These are phyloP conservation scores for Calonectria multiphialidica DNA, from an alignment of 2,329 filamentous ascomycete genomes.

Conservation along the genomic window DNA sequence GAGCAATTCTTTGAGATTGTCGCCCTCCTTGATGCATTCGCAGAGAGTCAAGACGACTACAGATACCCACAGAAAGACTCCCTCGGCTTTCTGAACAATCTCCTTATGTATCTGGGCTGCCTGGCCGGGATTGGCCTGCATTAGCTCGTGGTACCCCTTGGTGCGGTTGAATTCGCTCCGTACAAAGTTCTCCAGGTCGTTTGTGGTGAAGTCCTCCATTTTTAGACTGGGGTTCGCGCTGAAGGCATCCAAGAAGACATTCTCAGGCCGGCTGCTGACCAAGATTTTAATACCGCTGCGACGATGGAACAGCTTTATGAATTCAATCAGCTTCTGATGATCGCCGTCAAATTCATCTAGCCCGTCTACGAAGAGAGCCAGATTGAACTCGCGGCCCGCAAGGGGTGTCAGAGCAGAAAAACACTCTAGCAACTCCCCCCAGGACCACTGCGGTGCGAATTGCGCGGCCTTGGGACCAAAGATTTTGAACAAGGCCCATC, in stretches of 20 bases:
- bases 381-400: background rate
- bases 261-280: slow-evolving; percentile 11
- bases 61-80: slow-evolving; percentile 10
- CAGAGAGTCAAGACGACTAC: background rate
- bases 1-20: background rate
- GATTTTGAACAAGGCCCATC: background rate
- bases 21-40: background rate
- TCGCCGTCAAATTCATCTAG: slow-evolving; percentile 16
- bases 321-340: background rate
- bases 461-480: slow-evolving; percentile 1
- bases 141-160: background rate
- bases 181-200: slow-evolving; percentile 7
- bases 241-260: slow-evolving; percentile 3
- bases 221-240: background rate
- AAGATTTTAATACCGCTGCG: background rate
- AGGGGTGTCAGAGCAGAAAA: background rate
- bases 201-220: background rate
- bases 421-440: slow-evolving; percentile 17
- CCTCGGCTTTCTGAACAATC: background rate
- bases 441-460: background rate
- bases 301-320: background rate
- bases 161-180: background rate
- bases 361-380: slow-evolving; percentile 10
- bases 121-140: background rate
- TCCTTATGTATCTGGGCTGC: background rate